Base-by-base conservation (phyloP, 192 early-diverging fungal species). In the Gaertneriomyces sp. region DNA sequence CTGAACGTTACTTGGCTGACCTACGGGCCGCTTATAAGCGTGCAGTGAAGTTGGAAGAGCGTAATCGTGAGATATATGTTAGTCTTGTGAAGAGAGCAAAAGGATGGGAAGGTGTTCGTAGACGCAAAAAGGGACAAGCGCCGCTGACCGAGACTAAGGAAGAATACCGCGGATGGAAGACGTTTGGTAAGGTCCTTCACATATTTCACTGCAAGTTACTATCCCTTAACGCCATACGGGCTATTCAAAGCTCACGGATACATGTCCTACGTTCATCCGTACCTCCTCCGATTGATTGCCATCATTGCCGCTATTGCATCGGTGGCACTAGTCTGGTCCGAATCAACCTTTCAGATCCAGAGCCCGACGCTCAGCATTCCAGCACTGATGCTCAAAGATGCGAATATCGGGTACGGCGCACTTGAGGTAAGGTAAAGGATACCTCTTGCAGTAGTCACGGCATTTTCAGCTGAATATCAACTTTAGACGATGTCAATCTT, bases 281-380 rank as follows among this genome's bases (percentile, higher is more conserved):
- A 84, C 12, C 57, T 83, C 5, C 81, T 83, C 60, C 86, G 86
- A 9, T 58, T 64, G 1, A 61, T 90, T 20, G 73, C 89, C 6
- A 72, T 90, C 7, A 52, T 88, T 1, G 88, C 79, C 51, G 79
- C 85, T 0, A 12, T 81, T 17, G 66, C 89, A 39, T 92, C 93
- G 25, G 58, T 84, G 1, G 74, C 83, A 25, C 79, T 98, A 40
- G 75, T 98, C 38, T 98, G 96, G 96, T 95, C 93, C 4, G 96
- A 98, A 74, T 79, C 93, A 41, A 95, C 92, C 0, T 96, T 95
- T 69, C 91, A 93, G 60, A 62, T 82, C 45, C 58, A 64, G 51
- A 51, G 40, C 39, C 53, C 69, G 38, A 76, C 81, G 5, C 68
- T 95, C 45, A 92, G 90, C 5, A 83, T 92, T 55, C 88, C 94